Conservation (phyloP, 805 yeast genomes). For the Priceomyces castillae region DNA sequence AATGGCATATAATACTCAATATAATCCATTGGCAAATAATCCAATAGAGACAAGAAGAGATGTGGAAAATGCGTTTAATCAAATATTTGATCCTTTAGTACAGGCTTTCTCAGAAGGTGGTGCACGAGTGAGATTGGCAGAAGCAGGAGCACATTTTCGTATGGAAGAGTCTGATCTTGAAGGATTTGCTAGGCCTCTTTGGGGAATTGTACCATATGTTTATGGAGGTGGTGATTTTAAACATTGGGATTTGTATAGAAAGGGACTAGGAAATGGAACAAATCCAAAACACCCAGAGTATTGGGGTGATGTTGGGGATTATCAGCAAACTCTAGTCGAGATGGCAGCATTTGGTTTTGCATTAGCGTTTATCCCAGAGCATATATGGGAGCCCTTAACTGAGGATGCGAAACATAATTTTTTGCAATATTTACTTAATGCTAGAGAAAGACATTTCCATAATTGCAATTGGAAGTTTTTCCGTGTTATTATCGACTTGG, state of each 20-base stretch:
- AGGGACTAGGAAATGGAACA: conserved; percentile 24
- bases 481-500: conserved; percentile 24
- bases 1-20: not conserved
- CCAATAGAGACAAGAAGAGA: conserved; percentile 7
- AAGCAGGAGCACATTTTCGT: conserved; percentile 21
- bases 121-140: conserved; percentile 16
- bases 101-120: conserved; percentile 9
- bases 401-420: conserved; percentile 15
- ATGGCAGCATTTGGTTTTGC: conserved; percentile 28
- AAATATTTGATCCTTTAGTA: conserved; percentile 10
- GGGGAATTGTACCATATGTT: conserved; percentile 27
- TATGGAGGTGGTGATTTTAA: conserved; percentile 18
- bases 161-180: conserved; percentile 21
- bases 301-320: conserved; percentile 22
- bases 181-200: conserved; percentile 27
- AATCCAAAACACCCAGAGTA: conserved; percentile 23
- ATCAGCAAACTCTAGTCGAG: conserved; percentile 25
- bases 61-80: conserved; percentile 6
- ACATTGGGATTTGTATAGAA: conserved; percentile 19
- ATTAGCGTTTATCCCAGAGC: conserved; percentile 18
- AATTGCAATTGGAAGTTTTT: conserved; percentile 27
- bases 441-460: conserved; percentile 15
- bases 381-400: conserved; percentile 24
- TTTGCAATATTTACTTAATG: conserved; percentile 13
- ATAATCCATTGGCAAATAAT: not conserved